A percentile compares a stretch with the other conserved stretches of the same genome.
Evolutionary conservation across 1,284 basidiomycete genomes (phyloP).

Genomic region (Butyriboletus appendiculatus): DNA sequence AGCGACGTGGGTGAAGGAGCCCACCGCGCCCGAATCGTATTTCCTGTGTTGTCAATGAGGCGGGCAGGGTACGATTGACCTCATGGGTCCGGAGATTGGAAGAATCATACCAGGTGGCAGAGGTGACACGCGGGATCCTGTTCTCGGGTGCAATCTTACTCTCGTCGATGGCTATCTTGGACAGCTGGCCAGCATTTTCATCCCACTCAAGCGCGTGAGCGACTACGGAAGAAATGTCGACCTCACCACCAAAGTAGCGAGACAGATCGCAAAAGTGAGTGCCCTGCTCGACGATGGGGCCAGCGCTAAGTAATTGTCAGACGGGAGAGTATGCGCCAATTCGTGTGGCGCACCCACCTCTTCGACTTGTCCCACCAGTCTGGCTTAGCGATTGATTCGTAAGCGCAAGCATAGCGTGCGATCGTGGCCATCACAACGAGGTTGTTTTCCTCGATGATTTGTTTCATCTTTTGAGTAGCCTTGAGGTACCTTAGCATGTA

Average conservation of each 20-base stretch:
- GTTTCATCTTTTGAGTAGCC: slow-evolving; percentile 98
- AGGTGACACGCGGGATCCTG: slow-evolving; percentile 79
- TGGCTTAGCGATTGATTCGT: slow-evolving; percentile 85
- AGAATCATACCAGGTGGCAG: slow-evolving; percentile 66
- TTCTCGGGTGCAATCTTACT: slow-evolving; percentile 74
- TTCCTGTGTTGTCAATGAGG: slow-evolving; percentile 57
- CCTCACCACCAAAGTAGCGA: slow-evolving; percentile 98
- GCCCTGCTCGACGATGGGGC: slow-evolving; percentile 95
- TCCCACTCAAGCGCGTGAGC: slow-evolving; percentile 92
- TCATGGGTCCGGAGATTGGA: slow-evolving; percentile 24
- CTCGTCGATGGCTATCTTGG: slow-evolving; percentile 83
- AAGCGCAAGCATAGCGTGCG: slow-evolving; percentile 94
- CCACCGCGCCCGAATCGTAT: slow-evolving; percentile 90
- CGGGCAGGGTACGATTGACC: slow-evolving; percentile 13
- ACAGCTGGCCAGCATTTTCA: slow-evolving; percentile 85
- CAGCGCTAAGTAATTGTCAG: slow-evolving; percentile 52
- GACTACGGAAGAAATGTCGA: slow-evolving; percentile 81
- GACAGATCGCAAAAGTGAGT: slow-evolving; percentile 92
- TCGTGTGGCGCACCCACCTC: slow-evolving; percentile 55
- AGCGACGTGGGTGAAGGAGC: slow-evolving; percentile 85
- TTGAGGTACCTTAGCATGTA: slow-evolving; percentile 94
- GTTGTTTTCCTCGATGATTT: slow-evolving; percentile 93
- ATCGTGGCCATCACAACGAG: slow-evolving; percentile 97
- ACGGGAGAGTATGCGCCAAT: neutral
- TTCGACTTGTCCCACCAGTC: slow-evolving; percentile 99